Evolutionary conservation across 257 asterid genomes (phyloP).

Genomic region (Schizonepeta tenuifolia): DNA sequence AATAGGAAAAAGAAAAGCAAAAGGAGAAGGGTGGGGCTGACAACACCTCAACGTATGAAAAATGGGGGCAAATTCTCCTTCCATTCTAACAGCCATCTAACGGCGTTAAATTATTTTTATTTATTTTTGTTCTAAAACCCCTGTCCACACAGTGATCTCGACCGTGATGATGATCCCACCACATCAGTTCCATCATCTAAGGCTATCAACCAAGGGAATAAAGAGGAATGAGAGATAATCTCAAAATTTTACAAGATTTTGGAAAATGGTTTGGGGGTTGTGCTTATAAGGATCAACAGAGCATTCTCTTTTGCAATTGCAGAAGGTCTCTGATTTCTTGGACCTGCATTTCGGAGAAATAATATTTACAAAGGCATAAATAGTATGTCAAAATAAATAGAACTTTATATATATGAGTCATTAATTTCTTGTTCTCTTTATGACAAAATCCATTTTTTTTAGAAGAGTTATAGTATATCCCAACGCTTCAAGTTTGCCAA

Average conservation of each 20-base stretch:
- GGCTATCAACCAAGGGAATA: neutral
- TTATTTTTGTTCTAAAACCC: too few relatives aligned
- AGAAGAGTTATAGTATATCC: constrained; percentile 4
- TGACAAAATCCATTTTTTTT: neutral
- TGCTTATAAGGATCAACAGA: neutral
- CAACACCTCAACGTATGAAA: too few relatives aligned
- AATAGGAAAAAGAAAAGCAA: too few relatives aligned
- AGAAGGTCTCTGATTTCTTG: constrained; percentile 16
- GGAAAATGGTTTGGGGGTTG: neutral
- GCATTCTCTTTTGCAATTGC: constrained; percentile 12
- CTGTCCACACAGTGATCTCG: too few relatives aligned
- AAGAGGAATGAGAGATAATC: neutral
- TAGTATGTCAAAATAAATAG: constrained; percentile 14
- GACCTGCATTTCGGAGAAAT: neutral
- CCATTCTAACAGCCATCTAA: too few relatives aligned
- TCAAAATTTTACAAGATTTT: neutral
- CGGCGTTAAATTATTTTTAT: too few relatives aligned
- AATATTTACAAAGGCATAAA: neutral
- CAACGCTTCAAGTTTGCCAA: neutral
- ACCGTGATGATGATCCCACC: too few relatives aligned
- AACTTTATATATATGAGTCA: constrained; percentile 14
- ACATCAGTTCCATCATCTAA: too few relatives aligned
- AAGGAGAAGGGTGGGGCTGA: too few relatives aligned
- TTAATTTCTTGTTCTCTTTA: constrained; percentile 3
- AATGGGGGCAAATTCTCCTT: too few relatives aligned